These are phyloP conservation scores for Trifolium fragiferum DNA, from an alignment of 306 rosid species.

Conservation along the genomic window DNA sequence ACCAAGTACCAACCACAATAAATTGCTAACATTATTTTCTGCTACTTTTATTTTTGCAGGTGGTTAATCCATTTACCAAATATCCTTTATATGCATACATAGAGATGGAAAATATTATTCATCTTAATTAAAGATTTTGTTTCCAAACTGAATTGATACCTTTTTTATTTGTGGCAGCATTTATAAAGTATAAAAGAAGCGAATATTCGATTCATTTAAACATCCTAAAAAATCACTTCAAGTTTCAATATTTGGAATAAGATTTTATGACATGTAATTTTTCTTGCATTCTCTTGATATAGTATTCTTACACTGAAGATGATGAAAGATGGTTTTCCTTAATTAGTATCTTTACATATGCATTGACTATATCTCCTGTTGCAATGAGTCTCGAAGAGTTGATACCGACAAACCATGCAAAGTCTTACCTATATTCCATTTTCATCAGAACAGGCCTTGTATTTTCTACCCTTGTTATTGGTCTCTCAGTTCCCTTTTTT, in stretches of 20 bases:
- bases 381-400: slow-evolving; percentile 97
- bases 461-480: slow-evolving; percentile 75
- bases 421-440: slow-evolving; percentile 65
- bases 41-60: slow-evolving; percentile 66
- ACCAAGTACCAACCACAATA: slow-evolving; percentile 26
- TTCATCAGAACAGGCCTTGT: slow-evolving; percentile 87
- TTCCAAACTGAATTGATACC: not conserved
- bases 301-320: not conserved
- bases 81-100: slow-evolving; percentile 66
- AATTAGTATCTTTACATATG: slow-evolving; percentile 72
- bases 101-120: slow-evolving; percentile 8
- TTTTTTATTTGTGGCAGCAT: no score
- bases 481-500: slow-evolving; percentile 88
- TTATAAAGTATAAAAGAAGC: no score
- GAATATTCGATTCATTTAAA: no score
- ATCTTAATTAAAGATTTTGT: not conserved
- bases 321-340: slow-evolving; percentile 53
- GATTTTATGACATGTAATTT: slow-evolving; percentile 24
- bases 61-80: slow-evolving; percentile 96
- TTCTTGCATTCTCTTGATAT: slow-evolving; percentile 18
- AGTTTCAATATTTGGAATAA: not conserved
- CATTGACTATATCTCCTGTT: slow-evolving; percentile 93
- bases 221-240: not conserved
- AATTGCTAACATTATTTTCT: slow-evolving; percentile 38
- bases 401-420: slow-evolving; percentile 77